Evolutionary conservation across 1,139 yeast species (phyloP).

Genomic region (Pichia sp.): DNA sequence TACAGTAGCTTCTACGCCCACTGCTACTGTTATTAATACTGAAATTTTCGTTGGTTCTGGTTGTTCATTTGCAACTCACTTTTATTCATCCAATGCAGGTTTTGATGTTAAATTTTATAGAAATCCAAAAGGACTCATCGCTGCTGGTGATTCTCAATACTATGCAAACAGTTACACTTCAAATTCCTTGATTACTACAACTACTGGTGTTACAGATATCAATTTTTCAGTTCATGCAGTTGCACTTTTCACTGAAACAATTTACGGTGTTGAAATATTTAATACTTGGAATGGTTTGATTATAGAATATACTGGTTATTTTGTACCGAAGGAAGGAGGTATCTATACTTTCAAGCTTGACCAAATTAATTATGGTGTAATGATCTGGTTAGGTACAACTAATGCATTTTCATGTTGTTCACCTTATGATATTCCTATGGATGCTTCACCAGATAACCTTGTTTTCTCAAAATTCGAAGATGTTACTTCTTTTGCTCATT

Average conservation of each 20-base stretch:
- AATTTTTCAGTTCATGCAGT: constrained; percentile 1
- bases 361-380: constrained; percentile 19
- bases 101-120: constrained; percentile 10
- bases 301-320: constrained; percentile 21
- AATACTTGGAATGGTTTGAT: constrained; percentile 31
- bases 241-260: constrained; percentile 15
- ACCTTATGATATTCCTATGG: constrained; percentile 3
- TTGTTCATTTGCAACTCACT: constrained; percentile 8
- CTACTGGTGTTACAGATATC: constrained; percentile 10
- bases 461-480: background rate
- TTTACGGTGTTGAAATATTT: constrained; percentile 30
- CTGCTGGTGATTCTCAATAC: background rate
- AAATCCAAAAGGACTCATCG: background rate
- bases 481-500: constrained; percentile 6
- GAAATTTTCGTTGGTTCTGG: constrained; percentile 9
- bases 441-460: background rate
- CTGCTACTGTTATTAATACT: constrained; percentile 12
- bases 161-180: constrained; percentile 11
- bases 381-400: constrained; percentile 18
- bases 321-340: constrained; percentile 19
- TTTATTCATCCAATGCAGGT: constrained; percentile 10
- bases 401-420: constrained; percentile 22
- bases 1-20: constrained; percentile 5
- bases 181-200: constrained; percentile 6
- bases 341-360: constrained; percentile 15